Evolutionary conservation across 192 early-diverging fungal species (phyloP).

Genomic region (Kappamyces sp.): DNA sequence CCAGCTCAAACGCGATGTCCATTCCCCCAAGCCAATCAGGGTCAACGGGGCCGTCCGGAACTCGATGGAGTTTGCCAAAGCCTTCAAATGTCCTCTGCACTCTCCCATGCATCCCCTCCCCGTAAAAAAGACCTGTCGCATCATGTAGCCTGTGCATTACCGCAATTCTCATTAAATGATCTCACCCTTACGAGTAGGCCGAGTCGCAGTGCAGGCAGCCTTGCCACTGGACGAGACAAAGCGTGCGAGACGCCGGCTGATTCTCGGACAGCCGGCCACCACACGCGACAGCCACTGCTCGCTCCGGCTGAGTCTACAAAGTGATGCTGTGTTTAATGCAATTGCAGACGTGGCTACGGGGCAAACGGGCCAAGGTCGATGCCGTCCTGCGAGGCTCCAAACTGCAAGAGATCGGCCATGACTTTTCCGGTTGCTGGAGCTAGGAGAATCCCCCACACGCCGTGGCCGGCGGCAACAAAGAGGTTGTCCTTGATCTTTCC

Average conservation of each 20-base stretch:
- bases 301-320: too few species aligned
- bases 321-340: too few species aligned
- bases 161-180: too few species aligned
- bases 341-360: too few species aligned
- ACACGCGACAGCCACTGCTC: too few species aligned
- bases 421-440: neutral
- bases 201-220: too few species aligned
- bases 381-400: neutral
- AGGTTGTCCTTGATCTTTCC: neutral
- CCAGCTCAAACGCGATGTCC: constrained; percentile 11
- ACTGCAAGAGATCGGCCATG: neutral
- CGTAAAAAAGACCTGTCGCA: constrained; percentile 20
- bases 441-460: neutral
- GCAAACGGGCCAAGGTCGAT: too few species aligned
- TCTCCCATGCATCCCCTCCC: constrained; percentile 59
- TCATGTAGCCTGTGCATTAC: neutral
- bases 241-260: too few species aligned
- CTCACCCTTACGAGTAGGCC: too few species aligned
- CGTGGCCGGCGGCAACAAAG: neutral
- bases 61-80: constrained; percentile 58
- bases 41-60: constrained; percentile 69
- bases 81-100: constrained; percentile 59
- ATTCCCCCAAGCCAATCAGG: constrained; percentile 26
- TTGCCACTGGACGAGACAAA: too few species aligned
- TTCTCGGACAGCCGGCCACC: too few species aligned